Evolutionary conservation across 139 green algal genomes (phyloP), one percentile per base, ranked within the genome.

Genomic region (Tetradesmus obliquus): DNA sequence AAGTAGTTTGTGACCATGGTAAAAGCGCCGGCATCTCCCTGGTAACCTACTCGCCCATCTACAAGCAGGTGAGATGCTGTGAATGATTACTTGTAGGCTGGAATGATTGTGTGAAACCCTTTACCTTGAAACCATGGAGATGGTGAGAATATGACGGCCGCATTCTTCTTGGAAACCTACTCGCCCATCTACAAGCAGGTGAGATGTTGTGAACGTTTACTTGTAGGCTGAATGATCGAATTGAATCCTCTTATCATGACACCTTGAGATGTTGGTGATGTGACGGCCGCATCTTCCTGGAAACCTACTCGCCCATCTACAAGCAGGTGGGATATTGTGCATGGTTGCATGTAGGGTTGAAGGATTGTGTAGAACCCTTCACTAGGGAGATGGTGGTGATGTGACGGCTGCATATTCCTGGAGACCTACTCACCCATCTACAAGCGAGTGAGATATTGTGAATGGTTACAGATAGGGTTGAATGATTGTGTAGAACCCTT

Each of bases 401-500:
- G 95, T 19, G 98, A 99, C 90, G 97, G 97, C 22, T 94, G 97
- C 85, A 97, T 99, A 89, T 99, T 99, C 94, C 93, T 99, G 87
- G 98, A 99, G 93, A 99, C 98, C 3, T 99, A 98, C 94, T 98
- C 96, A 3, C 96, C 96, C n/a, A 95, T 99, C 62, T 99, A 99
- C 95, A 98, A 97, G 89, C 95, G 96, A 93, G 96, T 95, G 72
- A 22, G 71, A 45, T 45, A 45, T 45, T 45, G 32, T 45, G 32
- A 45, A 45, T 45, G 32, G 32, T 45, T 45, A 45, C 32, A 45
- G 1, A 7, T 82, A 10, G n/a, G 74, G 7, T 82, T n/a, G 74
- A 32, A n/a, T n/a, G 12, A 10, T 20, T 82, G n/a, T 24, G 74
- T 20, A 82, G n/a, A 53, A 51, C 17, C 17, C 74, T 32, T 15